A percentile compares a stretch with the other conserved stretches of the same genome.
Conservation (phyloP, 1,284 basidiomycete species). For the Somion occarium region DNA sequence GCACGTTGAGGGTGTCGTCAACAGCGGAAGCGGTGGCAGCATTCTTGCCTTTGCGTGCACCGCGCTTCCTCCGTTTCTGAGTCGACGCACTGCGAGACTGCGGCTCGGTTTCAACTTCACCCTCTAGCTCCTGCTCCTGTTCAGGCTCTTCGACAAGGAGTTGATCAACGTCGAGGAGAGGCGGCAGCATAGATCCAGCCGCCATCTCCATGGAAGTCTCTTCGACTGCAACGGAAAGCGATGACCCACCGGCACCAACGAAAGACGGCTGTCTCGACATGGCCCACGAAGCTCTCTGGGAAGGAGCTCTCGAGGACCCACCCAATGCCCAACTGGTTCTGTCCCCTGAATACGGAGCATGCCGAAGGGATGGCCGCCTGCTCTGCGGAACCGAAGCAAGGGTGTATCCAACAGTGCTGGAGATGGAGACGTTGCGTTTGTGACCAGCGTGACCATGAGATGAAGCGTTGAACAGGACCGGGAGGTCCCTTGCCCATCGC, state of each 20-base stretch:
- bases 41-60: constrained; percentile 69
- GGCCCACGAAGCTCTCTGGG: constrained; percentile 49
- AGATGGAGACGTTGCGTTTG: constrained; percentile 48
- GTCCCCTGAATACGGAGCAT: constrained; percentile 14
- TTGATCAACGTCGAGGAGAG: constrained; percentile 47
- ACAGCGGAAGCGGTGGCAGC: constrained; percentile 19
- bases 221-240: constrained; percentile 52
- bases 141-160: constrained; percentile 37
- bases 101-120: constrained; percentile 33
- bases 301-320: constrained; percentile 15
- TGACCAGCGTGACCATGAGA: constrained; percentile 26
- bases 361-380: constrained; percentile 62
- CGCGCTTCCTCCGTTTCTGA: constrained; percentile 74
- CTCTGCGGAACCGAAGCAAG: constrained; percentile 62
- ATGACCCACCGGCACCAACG: constrained; percentile 26
- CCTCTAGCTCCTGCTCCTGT: constrained; percentile 22
- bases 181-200: constrained; percentile 2
- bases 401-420: constrained; percentile 55
- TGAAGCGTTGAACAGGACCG: constrained; percentile 50
- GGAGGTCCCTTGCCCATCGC: constrained; percentile 79
- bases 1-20: constrained; percentile 59
- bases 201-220: constrained; percentile 19
- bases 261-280: constrained; percentile 37
- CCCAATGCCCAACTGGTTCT: constrained; percentile 37
- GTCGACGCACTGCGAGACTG: constrained; percentile 56